These are phyloP conservation scores for Hyaloscypha hepaticicola DNA, from an alignment of 495 filamentous ascomycete genomes.

Conservation along the genomic window DNA sequence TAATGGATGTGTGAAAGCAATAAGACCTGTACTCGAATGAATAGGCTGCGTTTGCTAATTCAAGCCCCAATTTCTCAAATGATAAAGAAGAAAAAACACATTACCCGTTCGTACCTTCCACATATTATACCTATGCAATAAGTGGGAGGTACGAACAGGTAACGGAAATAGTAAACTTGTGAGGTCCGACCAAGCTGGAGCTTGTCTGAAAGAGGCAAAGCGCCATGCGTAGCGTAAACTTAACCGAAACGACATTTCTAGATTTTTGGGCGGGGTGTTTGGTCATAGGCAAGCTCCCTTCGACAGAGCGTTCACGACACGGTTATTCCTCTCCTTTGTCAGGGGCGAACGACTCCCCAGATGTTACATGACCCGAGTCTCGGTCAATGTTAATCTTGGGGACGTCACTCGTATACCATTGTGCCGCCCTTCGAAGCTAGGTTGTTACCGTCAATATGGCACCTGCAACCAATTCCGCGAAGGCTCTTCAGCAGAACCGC, in stretches of 20 bases:
- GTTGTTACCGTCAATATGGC: slow-evolving; percentile 25
- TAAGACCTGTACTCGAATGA: too few species aligned
- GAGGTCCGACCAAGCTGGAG: not conserved
- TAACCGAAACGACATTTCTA: not conserved
- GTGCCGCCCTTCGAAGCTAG: not conserved
- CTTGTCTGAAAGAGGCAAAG: not conserved
- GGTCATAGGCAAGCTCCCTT: not conserved
- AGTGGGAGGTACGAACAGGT: too few species aligned
- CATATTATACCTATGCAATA: too few species aligned
- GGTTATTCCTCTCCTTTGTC: not conserved
- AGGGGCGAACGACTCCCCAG: slow-evolving; percentile 33
- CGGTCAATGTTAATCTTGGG: slow-evolving; percentile 37
- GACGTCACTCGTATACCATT: slow-evolving; percentile 28
- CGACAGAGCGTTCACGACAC: not conserved
- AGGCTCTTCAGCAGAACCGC: slow-evolving; percentile 29
- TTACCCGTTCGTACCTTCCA: too few species aligned
- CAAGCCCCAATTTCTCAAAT: too few species aligned
- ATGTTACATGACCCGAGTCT: slow-evolving; percentile 32
- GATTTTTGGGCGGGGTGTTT: not conserved
- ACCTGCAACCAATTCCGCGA: slow-evolving; percentile 24
- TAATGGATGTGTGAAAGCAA: too few species aligned
- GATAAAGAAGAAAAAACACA: too few species aligned
- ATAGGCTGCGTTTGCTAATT: too few species aligned
- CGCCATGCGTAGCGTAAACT: not conserved
- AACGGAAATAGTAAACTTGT: too few species aligned